Base-by-base conservation (phyloP, 805 yeast genomes). In the Saccharomycopsis oosterbeekiorum region DNA sequence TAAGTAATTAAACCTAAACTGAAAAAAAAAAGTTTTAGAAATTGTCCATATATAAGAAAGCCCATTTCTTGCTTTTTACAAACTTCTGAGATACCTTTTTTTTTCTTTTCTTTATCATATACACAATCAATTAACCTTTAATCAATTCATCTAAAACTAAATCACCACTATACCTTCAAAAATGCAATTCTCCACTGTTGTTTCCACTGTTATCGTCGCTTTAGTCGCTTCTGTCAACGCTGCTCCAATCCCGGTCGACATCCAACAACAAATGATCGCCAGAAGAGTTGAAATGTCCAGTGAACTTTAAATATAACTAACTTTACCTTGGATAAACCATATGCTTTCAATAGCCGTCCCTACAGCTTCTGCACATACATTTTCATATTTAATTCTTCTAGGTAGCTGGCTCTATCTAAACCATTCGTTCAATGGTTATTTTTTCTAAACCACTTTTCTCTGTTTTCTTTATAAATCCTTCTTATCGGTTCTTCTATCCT, bases 231-330 rank as follows among this genome's bases (percentile, higher is more conserved):
- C 63, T 37, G 58, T 58, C 24, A 37, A 26, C 26, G 65, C 63
- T 55, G 65, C 65, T 61, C 65, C 65, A 58, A 63, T 63, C 42
- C 65, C 65, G 36, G 43, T 61, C 19, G 56, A 61, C 39, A 47
- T 63, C 21, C 65, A 63, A 41, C 64, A 63, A 57, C 21, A 29
- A 9, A 50, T 63, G 29, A 34, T 63, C 36, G 60, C 61, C 37
- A 61, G 55, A 47, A 60, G 63, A 60, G 60, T 40, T 43, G 55
- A 56, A 34, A 39, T 42, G 24, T 60, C 55, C n/a, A 55, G 19
- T 26, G 57, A 55, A 40, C 42, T 39, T 24, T 39, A 55, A 37
- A 55, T 39, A 5, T 12, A 14, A 37, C 9, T 29, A 4, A 29
- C 34, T 29, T 6, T 29, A 29, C 34, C 6, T 29, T 6, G 6